These are phyloP conservation scores for Rhodomyrtus psidioides DNA, from an alignment of 441 rosid genomes.

Conservation along the genomic window DNA sequence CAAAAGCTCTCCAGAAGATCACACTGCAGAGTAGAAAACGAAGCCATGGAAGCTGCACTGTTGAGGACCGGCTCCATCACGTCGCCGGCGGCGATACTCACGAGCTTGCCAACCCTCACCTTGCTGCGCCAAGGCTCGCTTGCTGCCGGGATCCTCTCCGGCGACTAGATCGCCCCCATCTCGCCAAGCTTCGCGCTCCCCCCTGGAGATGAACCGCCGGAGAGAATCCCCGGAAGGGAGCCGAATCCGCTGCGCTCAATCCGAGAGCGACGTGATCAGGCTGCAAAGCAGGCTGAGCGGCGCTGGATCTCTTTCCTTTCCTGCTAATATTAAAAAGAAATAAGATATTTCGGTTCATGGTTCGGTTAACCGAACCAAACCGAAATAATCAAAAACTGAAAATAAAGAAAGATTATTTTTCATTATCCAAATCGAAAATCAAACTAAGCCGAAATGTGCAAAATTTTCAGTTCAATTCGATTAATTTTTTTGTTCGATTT, in stretches of 20 bases:
- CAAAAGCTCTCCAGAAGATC: not conserved
- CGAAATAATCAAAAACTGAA: no score
- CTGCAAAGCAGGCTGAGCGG: no score
- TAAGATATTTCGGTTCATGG: no score
- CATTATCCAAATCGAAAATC: no score
- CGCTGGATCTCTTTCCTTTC: no score
- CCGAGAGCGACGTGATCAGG: no score
- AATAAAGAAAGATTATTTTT: no score
- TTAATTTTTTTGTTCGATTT: no score
- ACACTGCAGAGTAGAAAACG: not conserved
- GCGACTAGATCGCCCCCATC: conserved; percentile 17
- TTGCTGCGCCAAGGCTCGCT: conserved; percentile 32
- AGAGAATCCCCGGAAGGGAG: not conserved
- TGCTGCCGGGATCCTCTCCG: conserved; percentile 20
- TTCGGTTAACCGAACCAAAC: no score
- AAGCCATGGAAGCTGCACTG: conserved; percentile 44
- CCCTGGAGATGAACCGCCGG: conserved; percentile 17
- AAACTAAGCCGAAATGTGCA: no score
- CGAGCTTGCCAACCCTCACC: conserved; percentile 19
- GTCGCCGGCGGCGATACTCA: conserved; percentile 6
- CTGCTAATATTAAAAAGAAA: no score
- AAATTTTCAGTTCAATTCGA: no score
- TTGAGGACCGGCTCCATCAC: conserved; percentile 51
- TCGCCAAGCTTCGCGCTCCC: conserved; percentile 34
- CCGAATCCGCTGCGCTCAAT: conserved; percentile 9